A percentile compares a stretch with the other conserved stretches of the same genome.
Conservation (phyloP, 1,139 yeast species). For the Geotrichum carabidarum region DNA sequence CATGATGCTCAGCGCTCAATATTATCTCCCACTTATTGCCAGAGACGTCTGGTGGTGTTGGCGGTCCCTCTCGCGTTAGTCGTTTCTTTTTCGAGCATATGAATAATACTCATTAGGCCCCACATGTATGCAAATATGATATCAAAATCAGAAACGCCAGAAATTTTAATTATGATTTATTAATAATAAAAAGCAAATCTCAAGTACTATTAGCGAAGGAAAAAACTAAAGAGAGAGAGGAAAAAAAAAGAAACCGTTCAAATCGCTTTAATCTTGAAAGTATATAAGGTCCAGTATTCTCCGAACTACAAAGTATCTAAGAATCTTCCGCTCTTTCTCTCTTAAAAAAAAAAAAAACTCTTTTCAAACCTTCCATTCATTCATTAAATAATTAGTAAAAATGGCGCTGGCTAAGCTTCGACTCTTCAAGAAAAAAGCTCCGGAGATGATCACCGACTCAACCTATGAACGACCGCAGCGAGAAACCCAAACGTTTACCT, state of each 20-base stretch:
- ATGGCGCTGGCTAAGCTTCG: conserved; percentile 1
- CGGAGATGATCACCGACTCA: conserved; percentile 15
- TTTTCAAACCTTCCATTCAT: not conserved
- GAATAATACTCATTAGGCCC: not conserved
- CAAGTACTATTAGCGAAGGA: too few species aligned
- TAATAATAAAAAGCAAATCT: too few species aligned
- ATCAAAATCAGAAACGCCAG: not conserved
- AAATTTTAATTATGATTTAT: too few species aligned
- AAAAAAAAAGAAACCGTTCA: too few species aligned
- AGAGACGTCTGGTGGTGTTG: too few species aligned
- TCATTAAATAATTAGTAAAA: not conserved
- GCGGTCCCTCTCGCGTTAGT: not conserved
- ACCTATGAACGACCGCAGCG: conserved; percentile 1
- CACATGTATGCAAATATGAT: conserved; percentile 1
- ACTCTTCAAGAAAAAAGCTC: conserved; percentile 10
- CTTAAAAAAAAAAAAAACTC: too few species aligned
- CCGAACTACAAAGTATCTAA: not conserved
- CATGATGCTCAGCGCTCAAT: too few species aligned
- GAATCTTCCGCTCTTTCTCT: not conserved
- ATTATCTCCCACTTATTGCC: too few species aligned
- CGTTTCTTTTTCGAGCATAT: not conserved
- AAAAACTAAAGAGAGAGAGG: too few species aligned
- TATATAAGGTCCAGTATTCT: too few species aligned
- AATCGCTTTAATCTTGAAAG: too few species aligned
- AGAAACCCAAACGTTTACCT: not conserved